phyloP scores from a whole-genome alignment of 148 eudicot genomes.

The Rhododendron mucronatum region DNA sequence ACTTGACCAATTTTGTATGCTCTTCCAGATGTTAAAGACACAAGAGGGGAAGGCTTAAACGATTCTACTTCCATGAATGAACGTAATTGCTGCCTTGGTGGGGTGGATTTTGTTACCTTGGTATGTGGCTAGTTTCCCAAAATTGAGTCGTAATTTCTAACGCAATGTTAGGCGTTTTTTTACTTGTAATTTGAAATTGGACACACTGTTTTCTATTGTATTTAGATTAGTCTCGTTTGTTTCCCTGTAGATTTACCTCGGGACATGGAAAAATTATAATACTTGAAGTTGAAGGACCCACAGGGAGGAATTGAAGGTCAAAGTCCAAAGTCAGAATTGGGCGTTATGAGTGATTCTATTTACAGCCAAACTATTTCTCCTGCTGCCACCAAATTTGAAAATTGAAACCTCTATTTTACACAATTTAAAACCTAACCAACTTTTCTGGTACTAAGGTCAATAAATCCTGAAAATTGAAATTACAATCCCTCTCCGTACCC shows the following conservation, averaged over 20 bases:
- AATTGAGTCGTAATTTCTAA: background rate
- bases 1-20: background rate
- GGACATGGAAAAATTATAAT: background rate
- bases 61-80: constrained; percentile 23
- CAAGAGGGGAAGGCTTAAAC: constrained; percentile 1
- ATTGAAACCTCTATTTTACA: background rate
- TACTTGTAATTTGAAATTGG: background rate
- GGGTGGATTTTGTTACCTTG: constrained; percentile 85
- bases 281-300: background rate
- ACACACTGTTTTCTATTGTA: background rate
- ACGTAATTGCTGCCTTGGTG: constrained; percentile 59
- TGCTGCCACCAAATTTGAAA: background rate
- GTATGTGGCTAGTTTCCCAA: constrained; percentile 35
- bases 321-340: background rate
- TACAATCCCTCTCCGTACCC: background rate
- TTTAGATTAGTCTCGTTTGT: background rate
- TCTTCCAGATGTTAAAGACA: constrained; percentile 30
- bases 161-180: background rate
- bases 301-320: background rate
- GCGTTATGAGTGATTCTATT: background rate
- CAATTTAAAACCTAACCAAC: background rate
- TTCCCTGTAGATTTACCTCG: background rate
- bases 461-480: background rate
- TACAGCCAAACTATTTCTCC: background rate
- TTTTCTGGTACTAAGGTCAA: background rate